A percentile compares a stretch with the other conserved stretches of the same genome.
Conservation (phyloP, 2,329 filamentous ascomycete species). For the Phialocephala sp. region DNA sequence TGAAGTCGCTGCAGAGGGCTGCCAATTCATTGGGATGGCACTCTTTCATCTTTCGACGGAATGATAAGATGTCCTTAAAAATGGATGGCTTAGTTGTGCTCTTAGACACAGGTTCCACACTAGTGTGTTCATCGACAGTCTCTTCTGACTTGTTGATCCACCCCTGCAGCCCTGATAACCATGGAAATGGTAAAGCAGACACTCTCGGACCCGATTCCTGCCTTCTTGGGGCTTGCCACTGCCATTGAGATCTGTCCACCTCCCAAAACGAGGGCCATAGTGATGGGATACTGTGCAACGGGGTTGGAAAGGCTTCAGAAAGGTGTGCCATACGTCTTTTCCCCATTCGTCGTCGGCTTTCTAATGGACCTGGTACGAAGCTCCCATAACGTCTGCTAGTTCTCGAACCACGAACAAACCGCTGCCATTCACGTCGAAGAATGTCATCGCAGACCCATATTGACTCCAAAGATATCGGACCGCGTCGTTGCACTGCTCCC, state of each 20-base stretch:
- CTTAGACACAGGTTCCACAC: neutral
- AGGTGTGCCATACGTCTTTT: constrained; percentile 42
- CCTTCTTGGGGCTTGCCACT: constrained; percentile 41
- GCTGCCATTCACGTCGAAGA: constrained; percentile 56
- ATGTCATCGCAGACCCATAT: constrained; percentile 66
- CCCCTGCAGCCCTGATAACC: neutral
- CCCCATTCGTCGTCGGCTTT: constrained; percentile 42
- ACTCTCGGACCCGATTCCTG: constrained; percentile 18
- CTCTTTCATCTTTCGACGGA: constrained; percentile 23
- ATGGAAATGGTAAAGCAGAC: neutral
- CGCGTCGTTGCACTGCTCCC: constrained; percentile 52
- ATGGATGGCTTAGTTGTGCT: neutral
- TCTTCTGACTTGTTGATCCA: no score
- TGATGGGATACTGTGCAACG: constrained; percentile 23
- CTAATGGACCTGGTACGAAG: constrained; percentile 44
- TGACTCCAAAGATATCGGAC: constrained; percentile 48
- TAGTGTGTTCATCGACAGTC: neutral
- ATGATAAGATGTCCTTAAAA: constrained; percentile 22
- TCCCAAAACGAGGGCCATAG: constrained; percentile 36
- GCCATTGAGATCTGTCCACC: constrained; percentile 38
- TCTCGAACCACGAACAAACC: constrained; percentile 46
- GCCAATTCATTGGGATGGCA: constrained; percentile 2
- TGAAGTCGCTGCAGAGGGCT: constrained; percentile 32
- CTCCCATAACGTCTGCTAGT: constrained; percentile 43
- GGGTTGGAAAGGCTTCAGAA: constrained; percentile 32